Evolutionary conservation across 306 rosid species (phyloP).

Genomic region (Citrullus mucosospermus): DNA sequence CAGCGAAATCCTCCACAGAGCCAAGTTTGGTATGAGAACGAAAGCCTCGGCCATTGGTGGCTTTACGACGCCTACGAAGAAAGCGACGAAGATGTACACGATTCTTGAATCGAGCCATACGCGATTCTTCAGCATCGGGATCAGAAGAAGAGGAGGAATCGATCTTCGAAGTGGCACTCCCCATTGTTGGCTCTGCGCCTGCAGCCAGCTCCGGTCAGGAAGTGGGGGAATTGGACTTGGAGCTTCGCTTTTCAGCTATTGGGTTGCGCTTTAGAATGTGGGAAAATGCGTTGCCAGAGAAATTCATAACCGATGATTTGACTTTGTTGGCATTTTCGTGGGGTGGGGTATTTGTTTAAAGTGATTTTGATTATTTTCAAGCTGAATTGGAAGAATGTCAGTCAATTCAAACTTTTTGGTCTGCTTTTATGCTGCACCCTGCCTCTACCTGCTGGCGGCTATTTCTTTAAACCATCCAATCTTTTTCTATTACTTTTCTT

Average conservation of each 20-base stretch:
- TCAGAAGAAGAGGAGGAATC: not conserved
- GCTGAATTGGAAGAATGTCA: not conserved
- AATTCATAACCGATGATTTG: not conserved
- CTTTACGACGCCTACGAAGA: slow-evolving; percentile 5
- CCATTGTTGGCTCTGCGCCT: slow-evolving; percentile 20
- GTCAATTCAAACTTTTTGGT: not conserved
- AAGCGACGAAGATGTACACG: slow-evolving; percentile 26
- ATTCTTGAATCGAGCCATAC: slow-evolving; percentile 41
- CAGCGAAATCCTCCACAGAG: slow-evolving; percentile 45
- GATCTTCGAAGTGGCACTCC: slow-evolving; percentile 38
- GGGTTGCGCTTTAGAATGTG: not conserved
- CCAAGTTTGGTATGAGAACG: slow-evolving; percentile 24
- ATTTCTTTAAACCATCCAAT: not conserved
- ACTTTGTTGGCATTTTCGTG: not conserved
- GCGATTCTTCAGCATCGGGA: slow-evolving; percentile 17
- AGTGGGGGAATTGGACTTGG: not conserved
- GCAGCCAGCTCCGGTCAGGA: not conserved
- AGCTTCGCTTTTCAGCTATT: not conserved
- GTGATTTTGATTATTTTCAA: not conserved
- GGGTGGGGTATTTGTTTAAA: not conserved
- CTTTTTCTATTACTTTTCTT: not conserved
- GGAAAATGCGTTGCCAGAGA: not conserved
- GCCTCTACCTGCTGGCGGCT: not conserved
- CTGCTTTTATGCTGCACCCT: not conserved
- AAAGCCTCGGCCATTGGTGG: slow-evolving; percentile 7